Evolutionary conservation across 202 grass and related monocot species (phyloP), one percentile per base, ranked within the genome.

Genomic region (Musa balbisiana): DNA sequence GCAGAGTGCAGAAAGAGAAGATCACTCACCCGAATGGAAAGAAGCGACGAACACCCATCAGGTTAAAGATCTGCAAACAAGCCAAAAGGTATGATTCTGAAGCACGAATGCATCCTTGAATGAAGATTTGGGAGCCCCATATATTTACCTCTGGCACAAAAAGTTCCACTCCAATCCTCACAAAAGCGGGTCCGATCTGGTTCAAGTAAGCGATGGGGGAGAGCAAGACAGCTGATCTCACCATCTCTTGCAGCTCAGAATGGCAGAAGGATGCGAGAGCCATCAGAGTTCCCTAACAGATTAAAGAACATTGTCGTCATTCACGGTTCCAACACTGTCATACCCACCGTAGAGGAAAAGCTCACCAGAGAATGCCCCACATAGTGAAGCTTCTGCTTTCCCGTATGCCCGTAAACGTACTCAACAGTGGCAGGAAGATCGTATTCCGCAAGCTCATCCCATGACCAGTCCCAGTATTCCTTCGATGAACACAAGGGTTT

Each of bases 381-480:
- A 56, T 89, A 89, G 78, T 89, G 87, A 62, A 89, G 25, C 83
- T 65, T 83, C 80, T 85, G 87, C 51, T 72, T 67, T 8, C 56
- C 70, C 0, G 80, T 67, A 23, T 62, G 67, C 55, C 53, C 51
- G 74, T 89, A 83, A 15, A 83, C 80, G 77, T 82, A 85, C 49
- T 82, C 56, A 58, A 83, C 73, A 3, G 79, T 82, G 17, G 87
- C 83, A 15, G 80, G 64, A 8, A 89, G 77, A 49, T 89, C 87
- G 43, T 85, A 64, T 52, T 72, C 69, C 29, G 80, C 80, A 5
- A 86, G 64, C 78, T 89, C 87, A 70, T 89, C 87, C 87, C 87
- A 89, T 14, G 83, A 83, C 87, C 87, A 89, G 73, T 89, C 72
- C 84, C 87, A 89, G 64, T 89, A 89, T 26, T 83, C 78, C 86